These are phyloP conservation scores for Pythium rhizo-oryzae DNA, from an alignment of 352 stramenopile genomes.

Conservation along the genomic window DNA sequence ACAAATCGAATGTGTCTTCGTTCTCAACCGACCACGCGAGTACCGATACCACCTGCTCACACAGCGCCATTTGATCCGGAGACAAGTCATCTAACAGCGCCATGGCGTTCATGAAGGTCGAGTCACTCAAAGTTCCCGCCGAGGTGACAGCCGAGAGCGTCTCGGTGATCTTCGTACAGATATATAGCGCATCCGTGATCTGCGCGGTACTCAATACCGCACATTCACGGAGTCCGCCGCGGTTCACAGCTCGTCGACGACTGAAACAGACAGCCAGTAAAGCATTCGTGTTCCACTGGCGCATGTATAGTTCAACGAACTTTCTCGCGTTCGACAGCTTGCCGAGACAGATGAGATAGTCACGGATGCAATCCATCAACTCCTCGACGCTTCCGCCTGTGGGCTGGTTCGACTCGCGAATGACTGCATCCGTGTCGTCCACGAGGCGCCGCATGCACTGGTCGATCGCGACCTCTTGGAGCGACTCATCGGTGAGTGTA, in stretches of 20 bases:
- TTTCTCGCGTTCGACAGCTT: slow-evolving; percentile 42
- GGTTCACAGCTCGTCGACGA: slow-evolving; percentile 36
- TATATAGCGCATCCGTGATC: slow-evolving; percentile 42
- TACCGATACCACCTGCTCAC: slow-evolving; percentile 15
- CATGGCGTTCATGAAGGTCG: slow-evolving; percentile 28
- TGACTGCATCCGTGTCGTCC: slow-evolving; percentile 15
- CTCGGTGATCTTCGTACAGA: slow-evolving; percentile 23
- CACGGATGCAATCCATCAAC: slow-evolving; percentile 10
- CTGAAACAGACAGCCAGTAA: slow-evolving; percentile 46
- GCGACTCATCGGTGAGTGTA: slow-evolving; percentile 47
- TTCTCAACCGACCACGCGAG: slow-evolving; percentile 27
- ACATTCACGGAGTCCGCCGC: slow-evolving; percentile 49
- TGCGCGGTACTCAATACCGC: slow-evolving; percentile 30
- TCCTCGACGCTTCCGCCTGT: slow-evolving; percentile 11
- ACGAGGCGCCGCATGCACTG: slow-evolving; percentile 59
- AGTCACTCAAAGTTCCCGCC: slow-evolving; percentile 20
- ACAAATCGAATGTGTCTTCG: slow-evolving; percentile 29
- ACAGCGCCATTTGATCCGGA: slow-evolving; percentile 13
- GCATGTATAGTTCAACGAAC: slow-evolving; percentile 58
- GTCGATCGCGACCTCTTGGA: slow-evolving; percentile 50
- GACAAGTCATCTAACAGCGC: slow-evolving; percentile 23
- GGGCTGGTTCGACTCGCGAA: slow-evolving; percentile 20
- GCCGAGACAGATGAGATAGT: slow-evolving; percentile 39
- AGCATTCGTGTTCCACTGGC: slow-evolving; percentile 50
- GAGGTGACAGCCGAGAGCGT: slow-evolving; percentile 5